Evolutionary conservation across 2,329 filamentous ascomycete genomes (phyloP), one percentile per base, ranked within the genome.

Genomic region (Rhynchosporium agropyri): DNA sequence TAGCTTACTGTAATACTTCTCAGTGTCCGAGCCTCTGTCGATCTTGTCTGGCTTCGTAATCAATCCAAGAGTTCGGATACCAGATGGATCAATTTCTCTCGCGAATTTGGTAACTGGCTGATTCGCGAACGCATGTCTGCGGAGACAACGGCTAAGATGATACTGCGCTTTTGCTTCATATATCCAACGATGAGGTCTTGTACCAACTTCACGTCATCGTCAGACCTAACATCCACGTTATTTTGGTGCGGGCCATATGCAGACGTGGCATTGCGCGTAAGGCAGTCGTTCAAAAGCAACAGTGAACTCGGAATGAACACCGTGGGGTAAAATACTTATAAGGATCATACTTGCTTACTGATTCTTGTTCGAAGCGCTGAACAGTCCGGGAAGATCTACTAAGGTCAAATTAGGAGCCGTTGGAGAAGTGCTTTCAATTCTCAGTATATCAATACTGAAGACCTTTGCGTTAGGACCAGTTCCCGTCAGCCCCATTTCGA

Each of bases 31-130:
- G 0, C 69, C 70, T 5, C 66, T 51, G 1, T 67, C 65, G 1
- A 79, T 69, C 5, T 65, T 72, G 58, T 81, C 78, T 0, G 77
- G 76, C 45, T 80, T 79, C 0, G 79, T 82, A 33, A 81, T 75
- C 12, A 82, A 73, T 2, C 76, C 78, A 1, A 81, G 63, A 2
- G 75, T 76, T 60, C 75, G 63, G 28, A 69, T 51, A 20, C 72
- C 72, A 1, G 70, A 4, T 8, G 67, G 66, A 62, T 77, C 75
- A n/a, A 75, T 53, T 12, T 71, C 62, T 31, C 70, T 67, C 0
- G 76, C 75, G 36, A 75, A 66, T 3, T 70, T 71, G 0, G 79
- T 62, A 6, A 79, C 74, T 2, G 68, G 71, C 57, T 81, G 77
- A 53, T 77, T 75, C 0, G 74, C 71, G 62, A 72, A 73, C 58